Percentiles rank a stretch among this genome's conserved stretches.
Evolutionary conservation across 768 basidiomycete genomes (phyloP).

Genomic region (Glaciozyma antarctica): DNA sequence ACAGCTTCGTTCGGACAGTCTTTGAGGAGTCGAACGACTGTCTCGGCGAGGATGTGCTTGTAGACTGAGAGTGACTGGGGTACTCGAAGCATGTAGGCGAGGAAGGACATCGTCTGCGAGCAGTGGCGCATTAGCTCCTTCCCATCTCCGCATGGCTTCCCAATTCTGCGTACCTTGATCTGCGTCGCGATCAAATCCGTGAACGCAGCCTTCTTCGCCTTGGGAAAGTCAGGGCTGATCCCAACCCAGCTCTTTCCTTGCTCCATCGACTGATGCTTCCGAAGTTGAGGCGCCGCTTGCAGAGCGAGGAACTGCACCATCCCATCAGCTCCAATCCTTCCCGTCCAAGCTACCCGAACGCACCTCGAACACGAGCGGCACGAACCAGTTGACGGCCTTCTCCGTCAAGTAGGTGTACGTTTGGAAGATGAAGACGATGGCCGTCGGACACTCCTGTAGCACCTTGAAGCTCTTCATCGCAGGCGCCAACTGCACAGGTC

Average conservation of each 20-base stretch:
- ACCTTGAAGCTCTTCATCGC: conserved; percentile 85
- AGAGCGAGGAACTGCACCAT: conserved; percentile 30
- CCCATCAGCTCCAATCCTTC: background rate
- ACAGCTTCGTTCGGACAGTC: conserved; percentile 85
- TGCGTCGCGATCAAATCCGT: conserved; percentile 44
- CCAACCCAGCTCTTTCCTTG: conserved; percentile 28
- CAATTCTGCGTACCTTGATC: conserved; percentile 59
- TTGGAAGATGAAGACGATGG: conserved; percentile 82
- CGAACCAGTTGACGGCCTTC: conserved; percentile 57
- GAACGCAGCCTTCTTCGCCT: conserved; percentile 43
- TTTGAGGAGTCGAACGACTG: conserved; percentile 75
- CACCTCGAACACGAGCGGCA: conserved; percentile 63
- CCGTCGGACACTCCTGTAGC: conserved; percentile 83
- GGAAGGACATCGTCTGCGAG: conserved; percentile 71
- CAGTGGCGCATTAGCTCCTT: background rate
- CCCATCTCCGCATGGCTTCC: background rate
- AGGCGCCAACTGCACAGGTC: conserved; percentile 22
- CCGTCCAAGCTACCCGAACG: background rate
- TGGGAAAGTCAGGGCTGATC: conserved; percentile 28
- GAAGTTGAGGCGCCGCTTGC: conserved; percentile 28
- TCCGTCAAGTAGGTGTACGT: conserved; percentile 58
- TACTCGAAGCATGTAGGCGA: conserved; percentile 77
- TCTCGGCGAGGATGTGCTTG: conserved; percentile 67
- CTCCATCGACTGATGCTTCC: conserved; percentile 28
- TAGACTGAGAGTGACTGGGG: conserved; percentile 60